phyloP scores from a whole-genome alignment of 345 rosid species.

The Linum tenue region DNA sequence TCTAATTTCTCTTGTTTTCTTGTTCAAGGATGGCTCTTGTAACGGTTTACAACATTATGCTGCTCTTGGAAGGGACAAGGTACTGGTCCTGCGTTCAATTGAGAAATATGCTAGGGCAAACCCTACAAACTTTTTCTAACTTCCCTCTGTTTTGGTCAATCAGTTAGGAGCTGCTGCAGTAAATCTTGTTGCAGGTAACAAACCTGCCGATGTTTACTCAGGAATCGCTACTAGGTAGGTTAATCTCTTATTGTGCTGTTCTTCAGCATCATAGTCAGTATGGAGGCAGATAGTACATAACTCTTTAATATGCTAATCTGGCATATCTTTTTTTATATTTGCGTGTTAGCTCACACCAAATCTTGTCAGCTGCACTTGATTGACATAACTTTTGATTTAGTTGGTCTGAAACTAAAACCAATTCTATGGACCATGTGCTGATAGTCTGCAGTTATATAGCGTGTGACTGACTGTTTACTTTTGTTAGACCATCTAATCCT shows the following conservation, averaged over 20 bases:
- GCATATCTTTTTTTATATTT: no score
- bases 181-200: constrained; percentile 81
- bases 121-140: neutral
- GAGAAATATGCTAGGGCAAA: no score
- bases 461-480: neutral
- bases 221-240: constrained; percentile 79
- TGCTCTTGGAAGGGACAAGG: constrained; percentile 98
- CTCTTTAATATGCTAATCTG: no score
- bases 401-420: no score
- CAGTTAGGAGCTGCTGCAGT: constrained; percentile 98
- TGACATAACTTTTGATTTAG: no score
- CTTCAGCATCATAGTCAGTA: no score
- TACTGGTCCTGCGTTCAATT: constrained; percentile 18
- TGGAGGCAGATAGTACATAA: no score
- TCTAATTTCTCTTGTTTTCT: constrained; percentile 16
- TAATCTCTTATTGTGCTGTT: constrained; percentile 4
- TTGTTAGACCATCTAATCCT: constrained; percentile 2
- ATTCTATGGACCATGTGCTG: neutral
- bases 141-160: constrained; percentile 18
- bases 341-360: no score
- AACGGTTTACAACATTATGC: constrained; percentile 99
- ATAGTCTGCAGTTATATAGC: neutral
- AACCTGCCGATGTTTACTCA: constrained; percentile 93
- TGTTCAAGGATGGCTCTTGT: constrained; percentile 93
- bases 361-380: no score